These are phyloP conservation scores for Nematocida sp. DNA, from an alignment of 371 early-diverging fungal species.

Conservation along the genomic window DNA sequence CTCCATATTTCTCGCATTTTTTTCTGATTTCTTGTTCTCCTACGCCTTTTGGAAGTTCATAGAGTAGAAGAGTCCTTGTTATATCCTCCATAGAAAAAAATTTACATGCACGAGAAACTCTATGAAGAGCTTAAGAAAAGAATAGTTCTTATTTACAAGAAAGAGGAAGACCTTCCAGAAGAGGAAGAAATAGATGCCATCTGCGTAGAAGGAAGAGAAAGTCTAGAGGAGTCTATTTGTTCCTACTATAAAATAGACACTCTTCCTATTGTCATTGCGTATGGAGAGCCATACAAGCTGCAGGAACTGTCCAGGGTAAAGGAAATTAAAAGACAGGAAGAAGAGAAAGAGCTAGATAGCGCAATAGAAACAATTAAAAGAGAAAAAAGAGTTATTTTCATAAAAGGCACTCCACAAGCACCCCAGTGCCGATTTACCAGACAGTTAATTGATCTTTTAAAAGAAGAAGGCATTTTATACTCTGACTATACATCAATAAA, in stretches of 20 bases:
- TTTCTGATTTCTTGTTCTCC: constrained; percentile 27
- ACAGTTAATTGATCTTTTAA: constrained; percentile 44
- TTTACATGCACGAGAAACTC: too few relatives aligned
- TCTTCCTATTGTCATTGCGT: constrained; percentile 37
- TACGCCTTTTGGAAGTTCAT: constrained; percentile 38
- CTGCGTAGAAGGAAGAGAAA: not conserved
- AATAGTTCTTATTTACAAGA: constrained; percentile 10
- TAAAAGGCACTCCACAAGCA: constrained; percentile 72
- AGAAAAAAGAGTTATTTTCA: constrained; percentile 76
- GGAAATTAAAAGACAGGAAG: constrained; percentile 12
- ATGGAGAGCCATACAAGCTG: constrained; percentile 13
- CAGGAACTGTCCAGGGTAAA: constrained; percentile 37
- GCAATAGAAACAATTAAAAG: constrained; percentile 51
- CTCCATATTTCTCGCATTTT: constrained; percentile 40
- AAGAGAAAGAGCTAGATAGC: constrained; percentile 18
- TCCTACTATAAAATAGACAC: constrained; percentile 13
- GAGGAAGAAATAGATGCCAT: constrained; percentile 15
- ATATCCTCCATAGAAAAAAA: too few relatives aligned
- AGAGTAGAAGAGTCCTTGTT: constrained; percentile 60
- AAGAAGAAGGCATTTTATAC: constrained; percentile 12
- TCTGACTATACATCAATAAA: constrained; percentile 70
- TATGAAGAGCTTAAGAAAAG: not conserved
- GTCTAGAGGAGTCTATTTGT: not conserved
- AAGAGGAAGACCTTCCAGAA: constrained; percentile 15
- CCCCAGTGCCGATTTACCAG: constrained; percentile 65